These are phyloP conservation scores for Penicillium thymicola DNA, from an alignment of 2,329 filamentous ascomycete species.

Conservation along the genomic window DNA sequence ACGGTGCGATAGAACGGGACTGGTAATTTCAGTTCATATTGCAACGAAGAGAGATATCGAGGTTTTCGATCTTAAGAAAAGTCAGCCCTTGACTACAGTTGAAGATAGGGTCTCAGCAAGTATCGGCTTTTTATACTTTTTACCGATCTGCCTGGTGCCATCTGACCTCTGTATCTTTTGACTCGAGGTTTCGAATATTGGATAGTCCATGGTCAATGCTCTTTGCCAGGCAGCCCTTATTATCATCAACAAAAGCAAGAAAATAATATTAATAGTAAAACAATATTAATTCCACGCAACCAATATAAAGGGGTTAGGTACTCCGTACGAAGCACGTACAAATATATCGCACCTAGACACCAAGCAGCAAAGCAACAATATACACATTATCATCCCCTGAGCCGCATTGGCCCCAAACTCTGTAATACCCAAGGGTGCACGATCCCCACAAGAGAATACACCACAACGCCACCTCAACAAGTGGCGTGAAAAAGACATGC, in stretches of 20 bases:
- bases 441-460: background rate
- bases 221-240: background rate
- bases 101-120: background rate
- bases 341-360: background rate
- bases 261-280: background rate
- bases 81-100: background rate
- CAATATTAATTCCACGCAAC: constrained; percentile 1
- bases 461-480: background rate
- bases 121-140: background rate
- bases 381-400: background rate
- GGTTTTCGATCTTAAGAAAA: no score
- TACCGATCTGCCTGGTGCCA: background rate
- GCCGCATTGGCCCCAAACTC: constrained; percentile 6
- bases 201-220: background rate
- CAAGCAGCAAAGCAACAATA: background rate
- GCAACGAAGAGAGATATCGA: background rate
- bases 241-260: background rate
- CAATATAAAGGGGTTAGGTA: background rate
- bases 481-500: constrained; percentile 5
- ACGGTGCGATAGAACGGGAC: background rate
- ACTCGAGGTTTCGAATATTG: background rate
- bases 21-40: background rate
- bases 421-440: background rate
- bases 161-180: background rate
- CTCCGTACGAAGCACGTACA: no score